Conservation (phyloP, 2,329 filamentous ascomycete genomes). For the Hypomyces perniciosus region DNA sequence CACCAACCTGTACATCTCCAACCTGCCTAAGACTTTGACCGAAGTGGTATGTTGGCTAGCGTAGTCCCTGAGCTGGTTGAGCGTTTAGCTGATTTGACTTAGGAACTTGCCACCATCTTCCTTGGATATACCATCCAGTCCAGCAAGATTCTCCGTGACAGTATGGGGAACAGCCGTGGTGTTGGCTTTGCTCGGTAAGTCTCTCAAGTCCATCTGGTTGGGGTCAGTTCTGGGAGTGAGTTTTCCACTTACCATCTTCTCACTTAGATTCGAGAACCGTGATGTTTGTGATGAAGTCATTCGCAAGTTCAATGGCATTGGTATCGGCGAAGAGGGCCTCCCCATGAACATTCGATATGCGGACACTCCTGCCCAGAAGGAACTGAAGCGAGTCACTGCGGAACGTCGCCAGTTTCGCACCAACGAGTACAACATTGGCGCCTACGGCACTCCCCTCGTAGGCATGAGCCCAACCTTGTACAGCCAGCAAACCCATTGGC, state of each 20-base stretch:
- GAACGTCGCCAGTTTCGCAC: slow-evolving; percentile 93
- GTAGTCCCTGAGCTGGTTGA: background rate
- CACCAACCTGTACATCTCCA: slow-evolving; percentile 97
- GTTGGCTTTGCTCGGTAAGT: slow-evolving; percentile 92
- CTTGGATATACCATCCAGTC: slow-evolving; percentile 78
- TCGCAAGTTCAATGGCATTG: slow-evolving; percentile 73
- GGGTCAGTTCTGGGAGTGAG: too few species aligned
- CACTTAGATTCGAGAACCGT: slow-evolving; percentile 64
- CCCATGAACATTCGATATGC: slow-evolving; percentile 93
- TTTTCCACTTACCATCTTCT: too few species aligned
- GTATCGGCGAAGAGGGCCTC: slow-evolving; percentile 70
- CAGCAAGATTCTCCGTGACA: slow-evolving; percentile 90
- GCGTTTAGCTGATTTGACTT: background rate
- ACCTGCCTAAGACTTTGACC: slow-evolving; percentile 84
- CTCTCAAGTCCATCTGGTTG: background rate
- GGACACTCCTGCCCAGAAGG: slow-evolving; percentile 93
- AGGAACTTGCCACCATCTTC: slow-evolving; percentile 76
- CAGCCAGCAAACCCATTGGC: slow-evolving; percentile 32
- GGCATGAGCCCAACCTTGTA: slow-evolving; percentile 41
- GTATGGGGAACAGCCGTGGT: slow-evolving; percentile 86
- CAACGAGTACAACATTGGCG: slow-evolving; percentile 82
- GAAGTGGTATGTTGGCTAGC: slow-evolving; percentile 62
- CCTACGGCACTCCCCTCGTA: slow-evolving; percentile 58
- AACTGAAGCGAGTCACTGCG: slow-evolving; percentile 91
- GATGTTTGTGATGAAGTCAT: slow-evolving; percentile 90